These are phyloP conservation scores for Penicillium sp. DNA, from an alignment of 2,329 filamentous ascomycete species.

Conservation along the genomic window DNA sequence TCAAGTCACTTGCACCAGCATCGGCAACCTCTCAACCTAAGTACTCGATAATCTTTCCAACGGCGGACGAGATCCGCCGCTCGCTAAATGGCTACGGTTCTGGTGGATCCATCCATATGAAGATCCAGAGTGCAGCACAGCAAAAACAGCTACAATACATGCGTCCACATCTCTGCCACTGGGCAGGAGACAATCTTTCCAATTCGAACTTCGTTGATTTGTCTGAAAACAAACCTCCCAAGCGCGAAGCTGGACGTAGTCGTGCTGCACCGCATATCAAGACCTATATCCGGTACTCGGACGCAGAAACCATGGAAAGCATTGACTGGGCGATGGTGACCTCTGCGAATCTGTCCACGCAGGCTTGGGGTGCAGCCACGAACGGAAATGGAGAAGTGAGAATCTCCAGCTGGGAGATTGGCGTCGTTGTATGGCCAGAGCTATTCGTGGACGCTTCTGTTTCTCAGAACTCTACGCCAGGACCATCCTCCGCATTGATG, in stretches of 20 bases:
- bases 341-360: conserved; percentile 85
- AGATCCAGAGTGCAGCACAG: conserved; percentile 65
- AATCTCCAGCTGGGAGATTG: conserved; percentile 77
- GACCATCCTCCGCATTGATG: conserved; percentile 51
- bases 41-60: conserved; percentile 76
- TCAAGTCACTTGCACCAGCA: conserved; percentile 41
- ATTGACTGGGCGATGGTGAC: conserved; percentile 85
- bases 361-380: conserved; percentile 73
- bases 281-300: conserved; percentile 68
- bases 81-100: conserved; percentile 75
- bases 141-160: conserved; percentile 70
- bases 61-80: conserved; percentile 67
- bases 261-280: conserved; percentile 83
- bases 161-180: conserved; percentile 66
- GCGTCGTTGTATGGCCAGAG: conserved; percentile 75
- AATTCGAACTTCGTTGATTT: conserved; percentile 8
- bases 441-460: conserved; percentile 36
- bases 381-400: conserved; percentile 58
- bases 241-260: conserved; percentile 55
- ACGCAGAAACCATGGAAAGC: conserved; percentile 32
- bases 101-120: conserved; percentile 77
- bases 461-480: background rate
- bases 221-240: conserved; percentile 7
- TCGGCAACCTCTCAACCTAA: conserved; percentile 37
- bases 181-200: conserved; percentile 57